These are phyloP conservation scores for Phoma herbarum DNA, from an alignment of 2,329 filamentous ascomycete species.

Conservation along the genomic window DNA sequence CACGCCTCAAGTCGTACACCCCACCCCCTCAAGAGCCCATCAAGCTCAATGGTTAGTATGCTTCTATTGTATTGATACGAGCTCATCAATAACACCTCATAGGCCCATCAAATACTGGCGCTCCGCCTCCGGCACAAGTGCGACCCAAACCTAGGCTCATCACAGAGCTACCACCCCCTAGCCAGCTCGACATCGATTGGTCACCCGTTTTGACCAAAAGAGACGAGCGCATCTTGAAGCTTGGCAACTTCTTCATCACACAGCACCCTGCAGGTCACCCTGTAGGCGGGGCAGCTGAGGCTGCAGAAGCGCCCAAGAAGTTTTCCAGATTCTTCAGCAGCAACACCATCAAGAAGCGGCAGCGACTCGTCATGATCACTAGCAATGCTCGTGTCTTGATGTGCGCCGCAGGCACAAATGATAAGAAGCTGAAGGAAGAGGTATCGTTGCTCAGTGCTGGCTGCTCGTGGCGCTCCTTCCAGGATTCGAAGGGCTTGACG, in stretches of 20 bases:
- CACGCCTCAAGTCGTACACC: conserved; percentile 83
- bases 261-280: conserved; percentile 80
- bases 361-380: conserved; percentile 93
- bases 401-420: conserved; percentile 89
- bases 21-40: conserved; percentile 77
- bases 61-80: conserved; percentile 16
- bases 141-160: conserved; percentile 77
- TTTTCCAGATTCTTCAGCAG: conserved; percentile 93
- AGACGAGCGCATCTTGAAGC: conserved; percentile 92
- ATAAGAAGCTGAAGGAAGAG: conserved; percentile 94
- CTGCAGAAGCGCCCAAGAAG: conserved; percentile 76
- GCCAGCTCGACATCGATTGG: conserved; percentile 97
- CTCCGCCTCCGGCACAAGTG: conserved; percentile 33
- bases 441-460: conserved; percentile 82
- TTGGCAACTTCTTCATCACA: conserved; percentile 88
- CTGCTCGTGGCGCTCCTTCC: conserved; percentile 79
- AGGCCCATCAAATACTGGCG: conserved; percentile 41
- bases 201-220: conserved; percentile 89
- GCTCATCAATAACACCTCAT: conserved; percentile 30
- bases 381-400: conserved; percentile 89
- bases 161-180: conserved; percentile 94
- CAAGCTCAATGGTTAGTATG: conserved; percentile 54
- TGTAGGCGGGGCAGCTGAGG: conserved; percentile 73
- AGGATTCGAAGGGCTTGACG: conserved; percentile 85
- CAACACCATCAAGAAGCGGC: conserved; percentile 88